Conservation (phyloP, 352 stramenopile species). For the Phytophthora cactorum region DNA sequence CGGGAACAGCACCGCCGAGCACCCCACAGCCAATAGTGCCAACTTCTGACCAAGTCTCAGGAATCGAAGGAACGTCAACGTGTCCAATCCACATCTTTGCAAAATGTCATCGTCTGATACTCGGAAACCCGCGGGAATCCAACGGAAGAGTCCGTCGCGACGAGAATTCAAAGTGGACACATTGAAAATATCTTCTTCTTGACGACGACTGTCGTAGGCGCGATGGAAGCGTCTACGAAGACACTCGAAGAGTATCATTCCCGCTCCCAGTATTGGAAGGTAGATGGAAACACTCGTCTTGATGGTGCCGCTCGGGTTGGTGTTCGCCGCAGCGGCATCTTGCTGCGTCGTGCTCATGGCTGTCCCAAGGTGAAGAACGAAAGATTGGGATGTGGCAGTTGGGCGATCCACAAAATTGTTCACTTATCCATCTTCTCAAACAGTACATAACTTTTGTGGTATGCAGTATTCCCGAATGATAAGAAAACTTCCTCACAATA, state of each 20-base stretch:
- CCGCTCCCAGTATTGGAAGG: constrained; percentile 52
- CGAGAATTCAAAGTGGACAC: constrained; percentile 10
- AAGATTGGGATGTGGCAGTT: constrained; percentile 21
- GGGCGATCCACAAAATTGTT: constrained; percentile 16
- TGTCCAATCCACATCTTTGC: constrained; percentile 77
- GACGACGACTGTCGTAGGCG: constrained; percentile 59
- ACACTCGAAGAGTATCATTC: constrained; percentile 65
- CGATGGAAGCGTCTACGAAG: constrained; percentile 57
- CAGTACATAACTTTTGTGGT: background rate
- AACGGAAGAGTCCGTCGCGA: constrained; percentile 48
- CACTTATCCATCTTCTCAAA: background rate
- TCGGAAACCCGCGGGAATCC: constrained; percentile 50
- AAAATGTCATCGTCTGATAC: constrained; percentile 72
- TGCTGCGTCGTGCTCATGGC: constrained; percentile 51
- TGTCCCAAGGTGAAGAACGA: constrained; percentile 1
- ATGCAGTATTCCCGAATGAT: constrained; percentile 1
- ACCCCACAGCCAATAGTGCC: constrained; percentile 59
- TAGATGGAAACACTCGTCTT: constrained; percentile 77
- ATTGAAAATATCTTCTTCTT: constrained; percentile 41
- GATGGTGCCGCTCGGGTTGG: constrained; percentile 75
- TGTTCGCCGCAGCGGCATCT: constrained; percentile 52
- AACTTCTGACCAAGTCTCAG: constrained; percentile 73
- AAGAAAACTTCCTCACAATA: no score
- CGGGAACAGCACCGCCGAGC: constrained; percentile 69
- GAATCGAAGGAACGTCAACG: constrained; percentile 75